Conservation (phyloP, 1,139 yeast genomes). For the Insectozyma bohioensis region DNA sequence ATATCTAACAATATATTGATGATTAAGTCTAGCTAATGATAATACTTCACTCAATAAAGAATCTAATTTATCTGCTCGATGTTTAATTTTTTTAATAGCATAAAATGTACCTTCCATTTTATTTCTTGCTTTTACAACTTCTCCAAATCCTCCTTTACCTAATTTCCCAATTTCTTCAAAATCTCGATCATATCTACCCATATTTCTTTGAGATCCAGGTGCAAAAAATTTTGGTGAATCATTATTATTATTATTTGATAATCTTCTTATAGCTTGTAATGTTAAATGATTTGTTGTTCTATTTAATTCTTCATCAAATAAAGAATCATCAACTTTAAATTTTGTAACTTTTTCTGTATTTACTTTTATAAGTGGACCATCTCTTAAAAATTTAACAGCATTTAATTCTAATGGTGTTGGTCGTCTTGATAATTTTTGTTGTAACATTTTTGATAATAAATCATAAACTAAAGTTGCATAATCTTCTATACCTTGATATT, state of each 20-base stretch:
- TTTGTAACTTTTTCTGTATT: not conserved
- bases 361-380: conserved; percentile 45
- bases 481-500: conserved; percentile 30
- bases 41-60: conserved; percentile 86
- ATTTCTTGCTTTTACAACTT: conserved; percentile 92
- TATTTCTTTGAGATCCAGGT: conserved; percentile 10
- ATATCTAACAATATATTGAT: conserved; percentile 92
- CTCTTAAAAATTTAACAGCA: conserved; percentile 78
- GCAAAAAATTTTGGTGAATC: conserved; percentile 3
- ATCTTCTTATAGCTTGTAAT: conserved; percentile 15
- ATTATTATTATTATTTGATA: conserved; percentile 17
- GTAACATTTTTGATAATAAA: conserved; percentile 65
- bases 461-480: conserved; percentile 52
- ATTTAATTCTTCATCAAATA: no score
- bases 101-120: conserved; percentile 91
- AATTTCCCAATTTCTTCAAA: conserved; percentile 90
- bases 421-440: conserved; percentile 65
- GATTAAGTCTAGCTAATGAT: conserved; percentile 86
- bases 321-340: not conserved
- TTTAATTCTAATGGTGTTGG: conserved; percentile 81
- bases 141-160: conserved; percentile 98
- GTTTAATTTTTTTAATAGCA: conserved; percentile 90
- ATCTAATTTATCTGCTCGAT: conserved; percentile 75
- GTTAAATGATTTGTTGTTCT: not conserved
- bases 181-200: conserved; percentile 54